Percentiles rank a stretch among this genome's conserved stretches.
Conservation (phyloP, 805 yeast genomes). For the Candida suzukii region DNA sequence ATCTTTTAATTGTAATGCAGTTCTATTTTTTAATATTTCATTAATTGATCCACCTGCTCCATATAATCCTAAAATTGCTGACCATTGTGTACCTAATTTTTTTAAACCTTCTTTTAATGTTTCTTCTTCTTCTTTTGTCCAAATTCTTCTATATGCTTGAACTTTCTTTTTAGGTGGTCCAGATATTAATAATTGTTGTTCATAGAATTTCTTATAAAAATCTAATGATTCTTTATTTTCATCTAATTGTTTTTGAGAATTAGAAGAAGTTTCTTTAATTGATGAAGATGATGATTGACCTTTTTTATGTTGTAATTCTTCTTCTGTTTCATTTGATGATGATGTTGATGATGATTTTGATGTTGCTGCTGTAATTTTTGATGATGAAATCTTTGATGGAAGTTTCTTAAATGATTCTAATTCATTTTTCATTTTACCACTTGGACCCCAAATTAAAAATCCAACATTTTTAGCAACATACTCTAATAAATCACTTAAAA, state of each 20-base stretch:
- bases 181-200: too few species aligned
- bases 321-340: too few species aligned
- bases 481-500: constrained; percentile 70
- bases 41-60: constrained; percentile 90
- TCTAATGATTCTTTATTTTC: neutral
- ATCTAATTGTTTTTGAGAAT: too few species aligned
- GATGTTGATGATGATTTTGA: neutral
- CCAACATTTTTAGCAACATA: constrained; percentile 73
- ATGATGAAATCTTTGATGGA: neutral
- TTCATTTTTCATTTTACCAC: constrained; percentile 24
- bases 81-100: constrained; percentile 88
- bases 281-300: neutral
- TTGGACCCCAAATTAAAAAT: constrained; percentile 60
- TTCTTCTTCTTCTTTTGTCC: constrained; percentile 87
- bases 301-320: too few species aligned
- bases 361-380: neutral
- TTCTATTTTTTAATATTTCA: constrained; percentile 80
- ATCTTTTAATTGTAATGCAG: constrained; percentile 89
- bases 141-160: constrained; percentile 46
- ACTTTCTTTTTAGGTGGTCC: neutral
- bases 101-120: constrained; percentile 78
- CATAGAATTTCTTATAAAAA: neutral
- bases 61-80: constrained; percentile 79
- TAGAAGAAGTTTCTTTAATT: neutral
- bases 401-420: constrained; percentile 3